Base-by-base conservation (phyloP, 306 rosid species). In the Cyclanthera cordifolia region DNA sequence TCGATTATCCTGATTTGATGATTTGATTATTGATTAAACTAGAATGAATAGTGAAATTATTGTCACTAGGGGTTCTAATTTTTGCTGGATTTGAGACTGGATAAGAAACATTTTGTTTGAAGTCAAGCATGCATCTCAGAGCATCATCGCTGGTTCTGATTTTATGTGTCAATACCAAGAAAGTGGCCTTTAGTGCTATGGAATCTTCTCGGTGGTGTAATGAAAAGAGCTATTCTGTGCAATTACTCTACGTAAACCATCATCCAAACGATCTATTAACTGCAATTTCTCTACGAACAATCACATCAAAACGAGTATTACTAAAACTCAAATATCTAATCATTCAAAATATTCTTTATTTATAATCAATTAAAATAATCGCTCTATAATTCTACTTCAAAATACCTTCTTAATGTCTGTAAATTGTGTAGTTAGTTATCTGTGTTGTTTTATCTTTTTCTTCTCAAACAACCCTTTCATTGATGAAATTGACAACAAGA, bases 151-250 rank as follows among this genome's bases (percentile, higher is more conserved):
- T 86, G 59, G 59, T 89, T 51, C 90, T 86, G 82, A 78, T 89
- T 30, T 92, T 86, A 76, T 85, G 89, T 2, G 96, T 88, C 53
- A 86, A 88, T 78, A 82, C 96, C 12, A 82, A 84, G 75, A 92
- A 88, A 34, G 92, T 13, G 50, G 50, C 47, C 4, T 43, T 11
- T 43, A 43, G 14, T 1, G 47, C 14, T 43, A 43, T 43, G 47
- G 15, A 43, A 10, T 9, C 3, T 11, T 17, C 4, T 21, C 19
- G 56, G 32, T 2, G 32, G 2, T n/a, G n/a, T n/a, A n/a, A n/a
- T n/a, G n/a, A n/a, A n/a, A n/a, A n/a, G n/a, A n/a, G n/a, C n/a
- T n/a, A n/a, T n/a, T n/a, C n/a, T n/a, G n/a, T n/a, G n/a, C n/a
- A n/a, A n/a, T n/a, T n/a, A n/a, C n/a, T n/a, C n/a, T n/a, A n/a